Evolutionary conservation across 2,329 filamentous ascomycete species (phyloP).

Genomic region (Magnaporthiopsis rhizophila): DNA sequence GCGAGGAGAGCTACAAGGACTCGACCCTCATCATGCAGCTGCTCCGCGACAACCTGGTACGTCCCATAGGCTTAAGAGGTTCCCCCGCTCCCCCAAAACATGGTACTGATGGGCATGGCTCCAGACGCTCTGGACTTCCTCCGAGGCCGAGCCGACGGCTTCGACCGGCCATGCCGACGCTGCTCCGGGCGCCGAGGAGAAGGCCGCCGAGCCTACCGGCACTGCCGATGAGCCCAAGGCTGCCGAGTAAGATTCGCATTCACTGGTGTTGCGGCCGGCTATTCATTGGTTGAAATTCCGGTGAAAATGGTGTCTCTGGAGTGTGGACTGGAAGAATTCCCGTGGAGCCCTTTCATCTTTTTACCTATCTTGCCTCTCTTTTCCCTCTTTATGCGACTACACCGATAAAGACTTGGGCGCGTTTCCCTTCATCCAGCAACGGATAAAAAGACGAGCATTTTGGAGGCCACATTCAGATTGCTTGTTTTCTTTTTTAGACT

Average conservation of each 20-base stretch:
- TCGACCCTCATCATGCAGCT: conserved; percentile 98
- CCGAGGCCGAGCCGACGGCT: conserved; percentile 81
- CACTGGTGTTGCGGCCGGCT: conserved; percentile 30
- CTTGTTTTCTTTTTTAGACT: conserved; percentile 42
- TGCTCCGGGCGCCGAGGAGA: conserved; percentile 48
- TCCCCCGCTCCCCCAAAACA: not conserved
- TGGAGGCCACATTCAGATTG: conserved; percentile 33
- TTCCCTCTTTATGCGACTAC: conserved; percentile 29
- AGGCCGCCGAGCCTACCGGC: conserved; percentile 39
- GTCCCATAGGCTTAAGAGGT: conserved; percentile 17
- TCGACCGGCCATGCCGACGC: conserved; percentile 40
- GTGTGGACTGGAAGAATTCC: conserved; percentile 48
- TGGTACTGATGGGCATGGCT: conserved; percentile 20
- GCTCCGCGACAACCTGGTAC: conserved; percentile 88
- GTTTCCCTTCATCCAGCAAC: conserved; percentile 27
- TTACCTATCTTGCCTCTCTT: conserved; percentile 17
- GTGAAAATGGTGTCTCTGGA: conserved; percentile 56
- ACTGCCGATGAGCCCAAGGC: conserved; percentile 61
- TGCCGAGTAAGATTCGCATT: conserved; percentile 43
- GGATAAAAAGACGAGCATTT: conserved; percentile 35
- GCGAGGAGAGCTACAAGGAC: conserved; percentile 99
- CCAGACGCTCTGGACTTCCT: conserved; percentile 98
- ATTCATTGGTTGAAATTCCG: conserved; percentile 34
- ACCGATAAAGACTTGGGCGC: conserved; percentile 24
- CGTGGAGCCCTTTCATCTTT: conserved; percentile 36